Evolutionary conservation across 139 green algal species (phyloP), one percentile per base, ranked within the genome.

Genomic region (Gonium pectorale): DNA sequence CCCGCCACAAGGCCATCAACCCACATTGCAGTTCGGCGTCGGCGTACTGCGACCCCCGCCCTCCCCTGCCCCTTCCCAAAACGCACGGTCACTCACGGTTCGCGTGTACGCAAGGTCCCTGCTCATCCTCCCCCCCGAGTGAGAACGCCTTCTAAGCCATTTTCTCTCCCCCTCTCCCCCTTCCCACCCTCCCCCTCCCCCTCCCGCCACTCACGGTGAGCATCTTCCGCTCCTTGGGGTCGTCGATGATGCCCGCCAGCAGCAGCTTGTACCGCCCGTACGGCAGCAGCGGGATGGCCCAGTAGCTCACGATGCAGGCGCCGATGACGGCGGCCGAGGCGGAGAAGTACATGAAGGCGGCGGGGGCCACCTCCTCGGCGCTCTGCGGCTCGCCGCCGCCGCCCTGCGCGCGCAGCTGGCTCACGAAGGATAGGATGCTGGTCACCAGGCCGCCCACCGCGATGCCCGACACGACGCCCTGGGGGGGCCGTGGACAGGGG

Each of bases 261-360:
- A 91, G 79, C 71, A 91, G 83, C 66, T 91, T 91, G 83, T 91
- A 91, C 29, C 85, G 73, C 29, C 87, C 86, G 86, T 90, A 92
- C 40, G 89, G 86, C 70, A 90, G 70, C 31, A 56, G 44, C 22
- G 86, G 83, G 22, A 92, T 78, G 3, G 80, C 54, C 43, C 46
- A 81, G 82, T 92, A 92, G 37, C 81, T 78, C 0, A 67, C 46
- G 19, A 92, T 87, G 66, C 78, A 87, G 2, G 67, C 72, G 27
- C 35, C 77, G 22, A 90, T 84, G 35, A 92, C 81, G 24, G 52
- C 38, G 0, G 86, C 82, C 15, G 73, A 87, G 17, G 75, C 81
- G 46, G 80, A 70, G 79, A 92, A 92, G 79, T 92, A 92, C 51
- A 83, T 74, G 62, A 89, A 89, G 8, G 89, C 89, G 24, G 82